Evolutionary conservation across 129 eudicot species (phyloP), one percentile per base, ranked within the genome.

Genomic region (Arctium lappa): DNA sequence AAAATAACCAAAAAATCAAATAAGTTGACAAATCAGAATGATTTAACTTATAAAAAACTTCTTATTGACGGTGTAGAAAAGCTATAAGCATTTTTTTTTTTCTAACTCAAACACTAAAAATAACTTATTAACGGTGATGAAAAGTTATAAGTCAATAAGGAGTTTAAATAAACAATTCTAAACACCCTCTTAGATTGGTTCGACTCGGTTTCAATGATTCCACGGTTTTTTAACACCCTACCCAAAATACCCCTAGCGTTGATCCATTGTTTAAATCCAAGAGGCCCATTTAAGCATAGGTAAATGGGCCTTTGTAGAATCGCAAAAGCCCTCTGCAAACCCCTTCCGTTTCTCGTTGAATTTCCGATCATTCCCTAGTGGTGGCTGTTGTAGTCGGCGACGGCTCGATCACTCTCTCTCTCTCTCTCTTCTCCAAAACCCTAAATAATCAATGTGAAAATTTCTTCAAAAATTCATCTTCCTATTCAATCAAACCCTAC

Each of bases 311-410:
- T 42, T 32, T 13, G 3, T 44, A 42, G 18, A 42, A 2, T 68
- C 66, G 15, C 70, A 70, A 80, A 80, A 76, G 53, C 83, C 83
- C 83, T 80, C 8, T 8, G 70, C 72, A 80, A 80, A 80, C 78
- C 78, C 83, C 77, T 2, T 71, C 70, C 2, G 40, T 48, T 71
- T 80, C 53, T 73, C 84, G 79, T 81, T 73, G 71, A 81, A 72
- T 81, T 81, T 81, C 84, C 84, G 78, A 81, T 81, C 84, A 81
- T 81, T 72, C 79, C 72, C 62, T 71, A 50, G 83, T 50, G 83
- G 83, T 79, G 76, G 76, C 76, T 79, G 83, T 33, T 71, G 72
- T 27, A 46, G 60, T 81, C 84, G 84, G 18, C 84, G 83, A 69
- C 83, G 83, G 56, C 83, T 69, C 77, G 50, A 80, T 80, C 84